Conservation (phyloP, 192 early-diverging fungal species). For the Umbelopsis ramanniana region DNA sequence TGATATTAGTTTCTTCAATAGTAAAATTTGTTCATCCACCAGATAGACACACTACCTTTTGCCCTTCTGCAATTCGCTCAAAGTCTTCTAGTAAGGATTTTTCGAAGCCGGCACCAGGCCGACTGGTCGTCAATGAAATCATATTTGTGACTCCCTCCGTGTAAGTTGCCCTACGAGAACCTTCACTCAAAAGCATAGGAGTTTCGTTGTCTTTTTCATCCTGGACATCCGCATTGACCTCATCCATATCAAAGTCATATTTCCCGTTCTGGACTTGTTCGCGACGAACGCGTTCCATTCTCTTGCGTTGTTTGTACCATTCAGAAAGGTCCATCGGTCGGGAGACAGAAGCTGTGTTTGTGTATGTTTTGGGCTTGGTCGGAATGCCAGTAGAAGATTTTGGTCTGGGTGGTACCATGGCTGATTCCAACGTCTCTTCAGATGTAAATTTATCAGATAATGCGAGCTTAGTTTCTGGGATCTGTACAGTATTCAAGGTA, state of each 20-base stretch:
- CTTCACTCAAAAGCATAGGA: background rate
- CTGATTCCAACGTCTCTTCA: background rate
- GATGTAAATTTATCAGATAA: background rate
- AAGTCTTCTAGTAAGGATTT: constrained; percentile 21
- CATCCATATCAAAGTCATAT: background rate
- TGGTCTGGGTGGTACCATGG: too few species aligned
- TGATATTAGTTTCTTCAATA: background rate
- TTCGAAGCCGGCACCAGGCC: constrained; percentile 32
- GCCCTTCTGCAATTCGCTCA: constrained; percentile 13
- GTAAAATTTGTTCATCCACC: background rate
- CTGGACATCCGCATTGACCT: background rate
- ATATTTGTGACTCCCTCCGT: constrained; percentile 1
- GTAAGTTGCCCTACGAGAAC: constrained; percentile 1
- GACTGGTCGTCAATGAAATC: background rate
- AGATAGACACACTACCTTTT: background rate
- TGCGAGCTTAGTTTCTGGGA: background rate
- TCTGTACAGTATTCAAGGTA: background rate
- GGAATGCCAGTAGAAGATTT: too few species aligned
- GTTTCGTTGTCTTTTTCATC: background rate
- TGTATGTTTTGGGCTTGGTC: background rate
- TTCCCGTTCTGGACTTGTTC: background rate
- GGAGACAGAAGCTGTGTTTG: background rate
- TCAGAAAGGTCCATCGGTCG: constrained; percentile 8
- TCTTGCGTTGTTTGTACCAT: constrained; percentile 13
- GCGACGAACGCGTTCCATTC: background rate